phyloP scores from a whole-genome alignment of 768 basidiomycete genomes.

The Cantharellus cinnabarinus region DNA sequence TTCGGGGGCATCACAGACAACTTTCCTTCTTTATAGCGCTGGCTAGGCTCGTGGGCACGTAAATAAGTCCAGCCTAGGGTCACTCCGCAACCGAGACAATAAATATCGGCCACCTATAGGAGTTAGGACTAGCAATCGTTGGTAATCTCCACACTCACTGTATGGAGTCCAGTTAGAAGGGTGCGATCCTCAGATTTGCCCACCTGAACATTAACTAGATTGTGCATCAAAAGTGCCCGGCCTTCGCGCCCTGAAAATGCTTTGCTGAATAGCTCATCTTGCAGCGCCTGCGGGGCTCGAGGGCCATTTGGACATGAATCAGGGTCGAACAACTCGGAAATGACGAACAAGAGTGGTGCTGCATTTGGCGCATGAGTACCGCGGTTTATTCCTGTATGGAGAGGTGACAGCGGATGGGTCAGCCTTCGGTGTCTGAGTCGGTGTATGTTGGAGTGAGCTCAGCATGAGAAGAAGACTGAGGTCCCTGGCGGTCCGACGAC shows the following conservation, averaged over 20 bases:
- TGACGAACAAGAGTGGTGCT: slow-evolving; percentile 2
- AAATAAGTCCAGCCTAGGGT: slow-evolving; percentile 10
- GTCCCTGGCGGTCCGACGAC: no score
- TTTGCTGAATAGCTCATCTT: slow-evolving; percentile 11
- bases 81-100: slow-evolving; percentile 8
- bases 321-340: no score
- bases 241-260: slow-evolving; percentile 10
- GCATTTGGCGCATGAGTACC: slow-evolving; percentile 8
- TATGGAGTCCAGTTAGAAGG: slow-evolving; percentile 9
- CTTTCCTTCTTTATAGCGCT: slow-evolving; percentile 9
- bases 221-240: slow-evolving; percentile 9
- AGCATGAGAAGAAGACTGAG: neutral
- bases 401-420: neutral
- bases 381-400: neutral
- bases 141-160: slow-evolving; percentile 3
- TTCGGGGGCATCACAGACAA: neutral
- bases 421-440: neutral
- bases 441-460: neutral
- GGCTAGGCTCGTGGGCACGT: slow-evolving; percentile 7
- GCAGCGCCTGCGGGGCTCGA: slow-evolving; percentile 4
- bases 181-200: slow-evolving; percentile 9
- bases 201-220: slow-evolving; percentile 7
- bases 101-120: slow-evolving; percentile 10
- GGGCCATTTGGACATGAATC: neutral
- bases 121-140: neutral